Conservation (phyloP, 805 yeast genomes). For the Cyberlindnera maclurae region DNA sequence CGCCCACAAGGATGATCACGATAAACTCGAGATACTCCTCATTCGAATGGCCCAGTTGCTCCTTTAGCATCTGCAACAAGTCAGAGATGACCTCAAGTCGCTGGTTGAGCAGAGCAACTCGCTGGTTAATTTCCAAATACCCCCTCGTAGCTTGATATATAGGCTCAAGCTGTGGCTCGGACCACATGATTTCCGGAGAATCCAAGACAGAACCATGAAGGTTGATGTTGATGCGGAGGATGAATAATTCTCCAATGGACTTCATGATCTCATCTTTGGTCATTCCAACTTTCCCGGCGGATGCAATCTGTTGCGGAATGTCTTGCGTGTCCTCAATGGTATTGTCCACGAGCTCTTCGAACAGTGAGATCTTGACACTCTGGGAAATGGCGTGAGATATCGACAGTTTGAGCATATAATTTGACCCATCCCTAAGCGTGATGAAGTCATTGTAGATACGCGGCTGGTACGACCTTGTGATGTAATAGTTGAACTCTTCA, state of each 20-base stretch:
- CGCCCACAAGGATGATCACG: slow-evolving; percentile 85
- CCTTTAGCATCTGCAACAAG: slow-evolving; percentile 90
- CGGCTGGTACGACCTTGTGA: slow-evolving; percentile 91
- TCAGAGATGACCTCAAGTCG: slow-evolving; percentile 91
- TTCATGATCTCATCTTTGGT: slow-evolving; percentile 93
- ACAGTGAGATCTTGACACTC: slow-evolving; percentile 88
- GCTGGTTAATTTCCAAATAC: slow-evolving; percentile 87
- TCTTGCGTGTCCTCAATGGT: slow-evolving; percentile 97
- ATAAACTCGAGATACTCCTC: slow-evolving; percentile 88
- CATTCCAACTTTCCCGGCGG: slow-evolving; percentile 93
- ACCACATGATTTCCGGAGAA: slow-evolving; percentile 98
- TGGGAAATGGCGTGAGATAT: slow-evolving; percentile 96
- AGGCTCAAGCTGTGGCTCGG: slow-evolving; percentile 96
- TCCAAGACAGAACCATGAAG: slow-evolving; percentile 86
- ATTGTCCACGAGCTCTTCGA: slow-evolving; percentile 93
- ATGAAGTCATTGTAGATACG: slow-evolving; percentile 93
- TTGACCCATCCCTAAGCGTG: slow-evolving; percentile 79
- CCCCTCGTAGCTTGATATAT: slow-evolving; percentile 96
- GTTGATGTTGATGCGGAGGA: slow-evolving; percentile 74
- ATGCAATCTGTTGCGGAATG: slow-evolving; percentile 93
- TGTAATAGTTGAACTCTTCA: slow-evolving; percentile 92
- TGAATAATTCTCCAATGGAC: slow-evolving; percentile 92
- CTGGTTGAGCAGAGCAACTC: slow-evolving; percentile 85
- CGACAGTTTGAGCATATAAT: slow-evolving; percentile 86
- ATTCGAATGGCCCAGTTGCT: slow-evolving; percentile 92